Evolutionary conservation across 1,139 yeast species (phyloP), one percentile per base, ranked within the genome.

Genomic region (Suhomyces coccinellae): DNA sequence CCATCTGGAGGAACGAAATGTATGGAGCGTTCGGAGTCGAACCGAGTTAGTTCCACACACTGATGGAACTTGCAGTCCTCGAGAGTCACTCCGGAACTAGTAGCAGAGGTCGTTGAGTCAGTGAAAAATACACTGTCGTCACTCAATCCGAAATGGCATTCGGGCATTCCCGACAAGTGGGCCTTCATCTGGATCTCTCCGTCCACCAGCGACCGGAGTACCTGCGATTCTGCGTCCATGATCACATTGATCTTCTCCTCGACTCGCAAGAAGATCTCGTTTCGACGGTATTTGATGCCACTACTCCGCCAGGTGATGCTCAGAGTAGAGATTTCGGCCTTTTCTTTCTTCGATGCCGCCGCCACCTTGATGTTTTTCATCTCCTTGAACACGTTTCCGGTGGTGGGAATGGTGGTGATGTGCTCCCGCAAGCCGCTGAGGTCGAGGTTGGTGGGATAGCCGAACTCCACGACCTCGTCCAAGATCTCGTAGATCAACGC

Each of bases 1-100:
- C 98, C 98, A 66, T 91, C 98, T 1, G 98, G 96, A 6, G 96
- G 96, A 11, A 85, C 75, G 55, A 89, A 89, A 41, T 81, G 80
- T 48, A 89, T 85, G 41, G 81, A 73, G 41, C 87, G 73, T 35
- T 83, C 85, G 7, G 76, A 62, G 54, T 86, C 90, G 61, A 86
- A 87, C 57, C 79, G 77, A 36, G 83, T 79, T 41, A 87, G 69
- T 45, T 85, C 77, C 30, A 88, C 96, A 63, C 96, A 86, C 56
- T 88, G 95, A 64, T 93, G 98, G 65, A 91, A 87, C 54, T 87
- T 89, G 56, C 89, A 83, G 61, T 89, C 96, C 54, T 85, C 88
- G 12, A 89, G 65, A 1, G 73, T 63, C 16, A 82, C 88, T 36
- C 75, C 80, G 78, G 40, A 20, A 26, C 38, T 40, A 2, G 33